Evolutionary conservation across 768 basidiomycete genomes (phyloP).

Genomic region (Lentinus brumalis): DNA sequence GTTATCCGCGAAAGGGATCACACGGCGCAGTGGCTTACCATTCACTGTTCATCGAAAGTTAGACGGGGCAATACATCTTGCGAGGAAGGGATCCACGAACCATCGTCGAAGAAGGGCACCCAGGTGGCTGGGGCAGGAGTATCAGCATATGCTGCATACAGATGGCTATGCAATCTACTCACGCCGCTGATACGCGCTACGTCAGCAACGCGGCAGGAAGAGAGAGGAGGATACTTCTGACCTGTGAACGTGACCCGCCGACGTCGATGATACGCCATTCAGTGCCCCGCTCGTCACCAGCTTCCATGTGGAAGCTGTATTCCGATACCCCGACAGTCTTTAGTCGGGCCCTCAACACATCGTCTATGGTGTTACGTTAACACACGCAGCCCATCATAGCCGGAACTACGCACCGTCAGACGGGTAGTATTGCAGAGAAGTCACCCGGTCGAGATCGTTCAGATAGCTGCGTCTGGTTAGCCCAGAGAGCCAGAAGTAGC

Average conservation of each 20-base stretch:
- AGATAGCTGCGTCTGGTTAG: slow-evolving; percentile 39
- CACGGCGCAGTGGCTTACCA: slow-evolving; percentile 2
- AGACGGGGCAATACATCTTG: too few species aligned
- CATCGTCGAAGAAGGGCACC: slow-evolving; percentile 59
- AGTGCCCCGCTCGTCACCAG: slow-evolving; percentile 51
- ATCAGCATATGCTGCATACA: neutral
- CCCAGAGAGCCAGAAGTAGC: neutral
- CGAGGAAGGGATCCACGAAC: slow-evolving; percentile 29
- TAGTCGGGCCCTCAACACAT: slow-evolving; percentile 52
- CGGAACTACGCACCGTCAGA: slow-evolving; percentile 41
- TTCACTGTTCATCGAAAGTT: slow-evolving; percentile 13
- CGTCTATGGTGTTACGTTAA: slow-evolving; percentile 37
- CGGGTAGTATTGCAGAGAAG: slow-evolving; percentile 45
- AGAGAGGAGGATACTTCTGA: slow-evolving; percentile 22
- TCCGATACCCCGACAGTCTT: slow-evolving; percentile 77
- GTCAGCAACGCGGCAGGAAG: slow-evolving; percentile 17
- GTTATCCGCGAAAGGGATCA: neutral
- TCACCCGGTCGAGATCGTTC: slow-evolving; percentile 52
- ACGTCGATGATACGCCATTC: slow-evolving; percentile 60
- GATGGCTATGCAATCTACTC: slow-evolving; percentile 6
- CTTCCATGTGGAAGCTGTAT: slow-evolving; percentile 78
- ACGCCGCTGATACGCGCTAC: slow-evolving; percentile 15
- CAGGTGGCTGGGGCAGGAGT: slow-evolving; percentile 35
- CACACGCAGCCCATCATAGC: neutral
- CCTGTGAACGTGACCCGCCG: slow-evolving; percentile 54